phyloP scores from a whole-genome alignment of 495 filamentous ascomycete species.

The Lindgomyces ingoldianus region DNA sequence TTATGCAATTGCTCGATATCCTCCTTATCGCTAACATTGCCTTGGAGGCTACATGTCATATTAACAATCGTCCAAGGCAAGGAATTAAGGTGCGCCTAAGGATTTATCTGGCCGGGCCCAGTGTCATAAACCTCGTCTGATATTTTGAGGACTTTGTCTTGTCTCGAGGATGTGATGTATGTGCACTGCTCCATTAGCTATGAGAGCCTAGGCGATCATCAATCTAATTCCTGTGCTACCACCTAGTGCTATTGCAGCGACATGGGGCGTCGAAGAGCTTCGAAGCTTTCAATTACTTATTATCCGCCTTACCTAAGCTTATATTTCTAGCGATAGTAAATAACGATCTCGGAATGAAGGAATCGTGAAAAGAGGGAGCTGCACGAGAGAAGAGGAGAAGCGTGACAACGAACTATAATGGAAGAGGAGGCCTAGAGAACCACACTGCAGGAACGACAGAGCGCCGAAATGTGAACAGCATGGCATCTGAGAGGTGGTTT shows the following conservation, averaged over 20 bases:
- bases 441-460: not conserved
- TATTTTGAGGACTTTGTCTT: conserved; percentile 40
- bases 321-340: conserved; percentile 13
- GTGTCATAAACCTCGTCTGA: conserved; percentile 38
- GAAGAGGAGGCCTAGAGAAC: not conserved
- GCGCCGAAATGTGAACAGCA: not conserved
- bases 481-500: too few species aligned
- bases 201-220: conserved; percentile 80
- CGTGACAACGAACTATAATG: not conserved
- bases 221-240: conserved; percentile 57
- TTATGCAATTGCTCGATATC: conserved; percentile 39
- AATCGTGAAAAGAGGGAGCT: not conserved
- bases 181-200: conserved; percentile 73
- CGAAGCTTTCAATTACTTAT: conserved; percentile 37
- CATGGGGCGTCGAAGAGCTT: conserved; percentile 45
- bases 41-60: conserved; percentile 27
- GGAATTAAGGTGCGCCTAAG: conserved; percentile 7
- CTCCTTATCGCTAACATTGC: conserved; percentile 41
- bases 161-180: conserved; percentile 45
- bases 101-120: conserved; percentile 35
- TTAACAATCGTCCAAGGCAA: not conserved
- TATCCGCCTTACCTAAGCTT: conserved; percentile 33
- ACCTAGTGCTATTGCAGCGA: conserved; percentile 45
- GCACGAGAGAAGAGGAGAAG: conserved; percentile 17
- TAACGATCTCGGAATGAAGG: conserved; percentile 5